phyloP scores from a whole-genome alignment of 208 protist genomes.

The Acanthamoeba castellanii region DNA sequence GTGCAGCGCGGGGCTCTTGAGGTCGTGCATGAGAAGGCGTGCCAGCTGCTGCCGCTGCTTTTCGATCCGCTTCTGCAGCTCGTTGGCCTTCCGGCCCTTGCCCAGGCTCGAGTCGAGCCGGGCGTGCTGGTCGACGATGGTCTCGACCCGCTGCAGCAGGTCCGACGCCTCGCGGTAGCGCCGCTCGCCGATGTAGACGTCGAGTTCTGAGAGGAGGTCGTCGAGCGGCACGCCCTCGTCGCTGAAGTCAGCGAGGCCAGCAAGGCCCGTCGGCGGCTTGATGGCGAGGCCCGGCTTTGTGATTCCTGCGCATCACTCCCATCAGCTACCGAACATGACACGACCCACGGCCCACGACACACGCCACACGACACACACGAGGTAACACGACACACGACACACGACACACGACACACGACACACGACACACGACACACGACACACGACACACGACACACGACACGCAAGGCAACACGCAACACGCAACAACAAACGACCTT shows the following conservation, averaged over 20 bases:
- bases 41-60: neutral
- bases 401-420: too few species aligned
- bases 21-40: slow-evolving; percentile 8
- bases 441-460: too few species aligned
- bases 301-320: neutral
- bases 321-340: neutral
- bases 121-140: neutral
- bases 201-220: slow-evolving; percentile 1
- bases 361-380: too few species aligned
- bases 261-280: neutral
- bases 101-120: neutral
- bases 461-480: too few species aligned
- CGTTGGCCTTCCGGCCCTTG: neutral
- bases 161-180: slow-evolving; percentile 26
- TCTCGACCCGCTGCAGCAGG: slow-evolving; percentile 14
- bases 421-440: too few species aligned
- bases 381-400: neutral
- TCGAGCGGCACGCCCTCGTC: neutral
- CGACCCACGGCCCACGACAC: too few species aligned
- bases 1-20: neutral
- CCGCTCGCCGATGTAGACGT: slow-evolving; percentile 14
- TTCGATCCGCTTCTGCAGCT: neutral
- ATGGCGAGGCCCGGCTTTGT: neutral
- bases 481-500: neutral
- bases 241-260: neutral